A percentile compares a stretch with the other conserved stretches of the same genome.
These are phyloP conservation scores for Nosema muscidifuracis DNA, from an alignment of 371 early-diverging fungal species.

Conservation along the genomic window DNA sequence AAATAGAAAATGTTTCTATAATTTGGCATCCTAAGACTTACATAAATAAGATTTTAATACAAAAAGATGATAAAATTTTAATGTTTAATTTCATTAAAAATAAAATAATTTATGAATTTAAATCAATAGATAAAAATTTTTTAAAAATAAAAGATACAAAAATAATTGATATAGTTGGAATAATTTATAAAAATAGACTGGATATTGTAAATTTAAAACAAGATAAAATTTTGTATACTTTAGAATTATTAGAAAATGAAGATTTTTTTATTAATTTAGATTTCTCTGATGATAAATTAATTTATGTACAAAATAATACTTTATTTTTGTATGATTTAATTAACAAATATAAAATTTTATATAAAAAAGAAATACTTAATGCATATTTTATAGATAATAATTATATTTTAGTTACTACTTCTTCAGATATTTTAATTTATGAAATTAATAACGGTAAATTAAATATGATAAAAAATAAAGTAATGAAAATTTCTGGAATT, in stretches of 20 bases:
- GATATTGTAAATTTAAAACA: conserved; percentile 29
- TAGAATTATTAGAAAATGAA: background rate
- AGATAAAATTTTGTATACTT: conserved; percentile 27
- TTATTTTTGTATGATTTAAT: conserved; percentile 19
- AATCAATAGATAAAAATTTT: background rate
- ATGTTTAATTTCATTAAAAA: conserved; percentile 27
- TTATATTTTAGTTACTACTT: conserved; percentile 10
- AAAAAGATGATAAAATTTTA: background rate
- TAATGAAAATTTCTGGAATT: conserved; percentile 9
- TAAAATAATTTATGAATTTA: conserved; percentile 19
- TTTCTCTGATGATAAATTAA: conserved; percentile 8
- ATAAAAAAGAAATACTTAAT: background rate
- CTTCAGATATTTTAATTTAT: background rate
- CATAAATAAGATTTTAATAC: conserved; percentile 29
- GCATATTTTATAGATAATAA: conserved; percentile 18
- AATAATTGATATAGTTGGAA: conserved; percentile 27
- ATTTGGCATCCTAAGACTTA: conserved; percentile 24
- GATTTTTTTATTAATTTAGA: background rate
- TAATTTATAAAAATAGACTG: conserved; percentile 13
- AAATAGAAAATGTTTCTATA: background rate
- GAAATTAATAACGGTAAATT: conserved; percentile 8
- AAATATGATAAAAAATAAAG: conserved; percentile 16
- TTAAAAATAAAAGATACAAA: conserved; percentile 5
- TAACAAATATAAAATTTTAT: conserved; percentile 10
- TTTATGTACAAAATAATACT: background rate